Evolutionary conservation across 306 rosid species (phyloP), one percentile per base, ranked within the genome.

Genomic region (Hylodesmum podocarpum): DNA sequence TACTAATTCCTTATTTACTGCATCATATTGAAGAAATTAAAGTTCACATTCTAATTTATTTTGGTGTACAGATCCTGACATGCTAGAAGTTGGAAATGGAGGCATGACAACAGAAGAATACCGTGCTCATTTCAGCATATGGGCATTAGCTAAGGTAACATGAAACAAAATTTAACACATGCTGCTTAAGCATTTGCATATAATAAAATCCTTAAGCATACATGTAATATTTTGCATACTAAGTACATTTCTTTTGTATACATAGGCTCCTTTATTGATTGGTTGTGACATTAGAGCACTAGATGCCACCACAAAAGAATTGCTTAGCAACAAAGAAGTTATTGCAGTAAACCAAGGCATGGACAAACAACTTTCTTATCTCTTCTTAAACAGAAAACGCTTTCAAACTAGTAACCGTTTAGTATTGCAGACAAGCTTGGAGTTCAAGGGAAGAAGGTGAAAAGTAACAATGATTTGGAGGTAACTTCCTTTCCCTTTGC

Each of bases 11-110:
- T 41, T 41, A 16, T 70, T 66, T 77, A 39, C 15, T 44, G 12
- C 19, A 13, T 34, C 55, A 21, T 31, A 41, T 50, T 8, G 24
- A 67, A 6, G 64, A 73, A 58, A 29, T 13, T 28, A 25, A 54
- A 66, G 39, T 8, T 66, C 65, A 66, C 34, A 66, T 44, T 49
- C 28, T 59, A 21, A 64, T 51, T 16, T 54, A n/a, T 67, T 69
- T 73, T 66, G 33, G 36, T 40, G 16, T 15, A 16, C 79, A 92
- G 96, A 92, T 87, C 97, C 97, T 29, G 97, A 89, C 63, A 92
- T 92, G 96, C 91, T 92, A 55, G 96, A 92, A 84, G 87, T 92
- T 28, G 97, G 96, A 80, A 92, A 92, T 70, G 96, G 93, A 70
- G 89, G 96, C 44, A 92, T 92, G 97, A 84, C 88, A 36, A 61